A percentile compares a stretch with the other conserved stretches of the same genome.
Conservation (phyloP, 75 land plant species). For the Chamaecyparis obtusa region DNA sequence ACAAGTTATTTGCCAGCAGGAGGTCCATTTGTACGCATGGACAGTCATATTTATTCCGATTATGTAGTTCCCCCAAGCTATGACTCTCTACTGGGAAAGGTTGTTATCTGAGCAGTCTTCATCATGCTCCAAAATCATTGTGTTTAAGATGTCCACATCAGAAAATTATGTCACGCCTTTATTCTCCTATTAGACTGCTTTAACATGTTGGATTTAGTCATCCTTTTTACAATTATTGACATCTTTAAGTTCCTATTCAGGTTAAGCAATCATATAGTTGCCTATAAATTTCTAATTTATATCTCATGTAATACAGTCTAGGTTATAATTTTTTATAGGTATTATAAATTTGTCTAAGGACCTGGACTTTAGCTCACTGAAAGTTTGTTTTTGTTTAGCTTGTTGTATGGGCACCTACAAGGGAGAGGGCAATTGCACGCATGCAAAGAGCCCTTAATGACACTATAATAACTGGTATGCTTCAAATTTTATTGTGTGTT, state of each 20-base stretch:
- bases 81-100: conserved; percentile 97
- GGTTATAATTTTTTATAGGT: not conserved
- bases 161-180: not conserved
- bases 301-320: not conserved
- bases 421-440: conserved; percentile 89
- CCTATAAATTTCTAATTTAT: not conserved
- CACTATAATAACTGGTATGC: conserved; percentile 78
- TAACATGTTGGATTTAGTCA: not conserved
- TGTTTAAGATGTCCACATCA: not conserved
- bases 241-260: not conserved
- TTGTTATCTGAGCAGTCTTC: conserved; percentile 11
- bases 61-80: conserved; percentile 98
- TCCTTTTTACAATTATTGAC: not conserved
- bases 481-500: not conserved
- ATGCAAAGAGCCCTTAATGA: conserved; percentile 95
- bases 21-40: conserved; percentile 98
- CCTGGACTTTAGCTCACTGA: not conserved
- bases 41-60: conserved; percentile 93
- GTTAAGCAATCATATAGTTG: not conserved
- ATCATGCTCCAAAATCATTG: not conserved
- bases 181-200: not conserved
- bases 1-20: conserved; percentile 91
- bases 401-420: conserved; percentile 97
- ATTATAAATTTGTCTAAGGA: not conserved
- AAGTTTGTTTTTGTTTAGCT: conserved; percentile 45